Evolutionary conservation across 495 filamentous ascomycete genomes (phyloP), one percentile per base, ranked within the genome.

Genomic region (Evansstolkia leycettana): DNA sequence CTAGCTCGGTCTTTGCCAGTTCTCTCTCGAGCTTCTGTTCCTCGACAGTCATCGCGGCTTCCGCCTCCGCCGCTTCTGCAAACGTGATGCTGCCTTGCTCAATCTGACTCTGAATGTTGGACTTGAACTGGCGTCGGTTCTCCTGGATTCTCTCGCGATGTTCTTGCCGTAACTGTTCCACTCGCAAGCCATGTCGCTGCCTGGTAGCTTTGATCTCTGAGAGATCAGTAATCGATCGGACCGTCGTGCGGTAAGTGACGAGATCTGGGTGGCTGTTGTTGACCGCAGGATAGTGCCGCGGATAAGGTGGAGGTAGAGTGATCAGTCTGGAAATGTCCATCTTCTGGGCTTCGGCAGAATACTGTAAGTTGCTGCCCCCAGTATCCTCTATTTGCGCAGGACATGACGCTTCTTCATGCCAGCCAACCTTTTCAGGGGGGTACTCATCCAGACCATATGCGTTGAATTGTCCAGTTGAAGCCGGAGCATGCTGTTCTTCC

Each of bases 211-310:
- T 75, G 25, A 86, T 63, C 43, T 87, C 82, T 4, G 69, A 65
- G 36, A 89, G 58, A 44, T 95, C 84, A 40, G 76, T 80, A 13
- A 95, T 65, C 0, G 70, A 65, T 10, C 92, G 78, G 12, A 94
- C 81, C 0, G 76, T 62, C 6, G 69, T 77, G 23, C 90, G 74
- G 16, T 85, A 84, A 0, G 78, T 67, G 0, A 86, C 70, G 7
- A 98, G 70, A 36, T 90, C 79, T 0, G 90, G 90, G 51, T 98
- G 90, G 47, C 76, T 85, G 48, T 98, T 98, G 52, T 92, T 94
- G 32, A 95, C 82, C 4, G 90, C 90, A 9, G 90, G 90, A 48
- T 95, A 79, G 52, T 95, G 85, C 11, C 86, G 74, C 2, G 90
- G 90, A 52, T 88, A 96, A 1, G 90, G 84, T 4, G 85, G 90